Base-by-base conservation (phyloP, 176 grass and related monocot species). In the Miscanthus lutarioriparius region DNA sequence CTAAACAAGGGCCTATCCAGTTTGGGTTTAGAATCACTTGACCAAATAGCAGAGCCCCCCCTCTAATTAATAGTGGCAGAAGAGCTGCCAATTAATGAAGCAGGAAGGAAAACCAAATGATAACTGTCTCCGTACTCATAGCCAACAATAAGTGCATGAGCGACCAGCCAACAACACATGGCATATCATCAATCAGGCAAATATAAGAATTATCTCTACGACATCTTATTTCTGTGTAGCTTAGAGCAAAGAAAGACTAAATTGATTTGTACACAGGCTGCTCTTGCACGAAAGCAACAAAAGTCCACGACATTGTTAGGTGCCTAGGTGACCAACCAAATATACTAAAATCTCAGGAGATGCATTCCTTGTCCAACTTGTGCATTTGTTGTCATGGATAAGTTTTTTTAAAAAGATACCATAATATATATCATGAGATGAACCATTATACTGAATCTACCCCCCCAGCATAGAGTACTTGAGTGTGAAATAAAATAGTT, bases 301-400 rank as follows among this genome's bases (percentile, higher is more conserved):
- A 59, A 22, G 64, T 58, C 53, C 74, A 72, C 37, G 39, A 11
- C 26, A 72, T 72, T 65, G 63, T 76, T 91, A 87, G 81, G 89
- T 87, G 65, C 25, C 48, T 91, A 87, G 89, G 76, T 87, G 70
- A 84, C 85, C 80, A 77, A 91, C 89, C 70, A 70, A 84, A 63
- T 51, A 35, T 83, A 90, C 15, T 76, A 58, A 81, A 76, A 35
- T 76, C 35, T 75, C 38, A 87, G 12, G 22, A 81, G 66, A 87
- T 80, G 76, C 62, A 49, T 68, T 90, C 20, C 37, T 58, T 78
- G 26, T 67, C 56, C 63, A 85, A 89, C 39, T 38, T 62, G 48
- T 85, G 68, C 70, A 80, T 72, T 47, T 8, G 11, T 17, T 75
- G 30, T 84, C 30, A 20, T 32, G 66, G 5, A 11, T 45, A 65